Conservation (phyloP, 2,329 filamentous ascomycete genomes). For the Cercospora beticola region DNA sequence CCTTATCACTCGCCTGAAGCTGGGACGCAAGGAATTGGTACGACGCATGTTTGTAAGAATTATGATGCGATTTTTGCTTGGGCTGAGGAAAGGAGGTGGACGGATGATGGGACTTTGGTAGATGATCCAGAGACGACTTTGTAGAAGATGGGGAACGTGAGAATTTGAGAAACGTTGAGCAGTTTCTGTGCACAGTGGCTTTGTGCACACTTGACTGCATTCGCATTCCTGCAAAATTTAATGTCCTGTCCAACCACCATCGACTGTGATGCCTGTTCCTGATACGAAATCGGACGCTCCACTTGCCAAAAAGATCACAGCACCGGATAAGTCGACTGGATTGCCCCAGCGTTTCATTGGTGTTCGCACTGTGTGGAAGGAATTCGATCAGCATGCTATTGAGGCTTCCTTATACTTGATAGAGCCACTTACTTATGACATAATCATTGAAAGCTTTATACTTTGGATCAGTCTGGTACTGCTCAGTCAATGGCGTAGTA, state of each 20-base stretch:
- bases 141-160: background rate
- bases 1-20: background rate
- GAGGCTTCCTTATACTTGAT: background rate
- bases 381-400: background rate
- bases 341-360: slow-evolving; percentile 79
- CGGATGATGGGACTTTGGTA: background rate
- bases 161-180: background rate
- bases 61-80: background rate
- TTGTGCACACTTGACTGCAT: background rate
- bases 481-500: slow-evolving; percentile 27
- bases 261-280: slow-evolving; percentile 76
- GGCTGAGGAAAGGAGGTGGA: background rate
- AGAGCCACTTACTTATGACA: slow-evolving; percentile 49
- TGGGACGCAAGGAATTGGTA: background rate
- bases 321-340: slow-evolving; percentile 84
- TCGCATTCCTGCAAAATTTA: background rate
- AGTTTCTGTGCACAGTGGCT: background rate
- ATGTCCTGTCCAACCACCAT: slow-evolving; percentile 63
- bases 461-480: slow-evolving; percentile 29
- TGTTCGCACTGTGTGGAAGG: slow-evolving; percentile 61
- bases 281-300: slow-evolving; percentile 73
- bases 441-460: slow-evolving; percentile 58
- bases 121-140: background rate
- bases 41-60: background rate
- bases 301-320: slow-evolving; percentile 72